Conservation (phyloP, 441 rosid species). For the Metrosideros polymorpha region DNA sequence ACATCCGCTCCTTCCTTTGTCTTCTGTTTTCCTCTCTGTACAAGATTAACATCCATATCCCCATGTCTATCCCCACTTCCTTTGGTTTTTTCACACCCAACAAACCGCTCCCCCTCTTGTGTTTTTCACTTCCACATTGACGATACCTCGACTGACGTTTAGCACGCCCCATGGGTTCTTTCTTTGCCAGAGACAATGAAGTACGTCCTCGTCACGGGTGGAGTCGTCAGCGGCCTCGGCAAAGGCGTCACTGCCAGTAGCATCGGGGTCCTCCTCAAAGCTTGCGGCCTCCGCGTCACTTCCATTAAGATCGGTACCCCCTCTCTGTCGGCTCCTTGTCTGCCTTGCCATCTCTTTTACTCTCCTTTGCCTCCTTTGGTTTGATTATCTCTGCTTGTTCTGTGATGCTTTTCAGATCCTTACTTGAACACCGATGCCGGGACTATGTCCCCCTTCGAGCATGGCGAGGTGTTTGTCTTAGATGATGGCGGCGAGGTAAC, state of each 20-base stretch:
- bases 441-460: constrained; percentile 12
- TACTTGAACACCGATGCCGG: constrained; percentile 8
- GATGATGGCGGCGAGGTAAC: constrained; percentile 6
- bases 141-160: not conserved
- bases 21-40: not conserved
- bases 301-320: constrained; percentile 71
- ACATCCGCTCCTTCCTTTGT: not conserved
- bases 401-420: not conserved
- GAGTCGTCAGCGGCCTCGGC: constrained; percentile 67
- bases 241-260: constrained; percentile 72
- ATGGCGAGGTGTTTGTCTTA: constrained; percentile 6
- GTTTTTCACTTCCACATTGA: not conserved
- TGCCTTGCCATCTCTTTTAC: not conserved
- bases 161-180: not conserved
- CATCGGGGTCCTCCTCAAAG: constrained; percentile 55
- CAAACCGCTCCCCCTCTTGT: not conserved
- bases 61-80: not conserved
- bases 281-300: constrained; percentile 70
- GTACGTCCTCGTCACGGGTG: constrained; percentile 87
- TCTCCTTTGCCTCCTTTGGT: not conserved
- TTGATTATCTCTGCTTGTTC: not conserved
- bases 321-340: not conserved
- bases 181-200: constrained; percentile 41
- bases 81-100: not conserved
- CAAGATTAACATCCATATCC: not conserved